Evolutionary conservation across 441 rosid species (phyloP).

Genomic region (Hypseocharis bilobata): DNA sequence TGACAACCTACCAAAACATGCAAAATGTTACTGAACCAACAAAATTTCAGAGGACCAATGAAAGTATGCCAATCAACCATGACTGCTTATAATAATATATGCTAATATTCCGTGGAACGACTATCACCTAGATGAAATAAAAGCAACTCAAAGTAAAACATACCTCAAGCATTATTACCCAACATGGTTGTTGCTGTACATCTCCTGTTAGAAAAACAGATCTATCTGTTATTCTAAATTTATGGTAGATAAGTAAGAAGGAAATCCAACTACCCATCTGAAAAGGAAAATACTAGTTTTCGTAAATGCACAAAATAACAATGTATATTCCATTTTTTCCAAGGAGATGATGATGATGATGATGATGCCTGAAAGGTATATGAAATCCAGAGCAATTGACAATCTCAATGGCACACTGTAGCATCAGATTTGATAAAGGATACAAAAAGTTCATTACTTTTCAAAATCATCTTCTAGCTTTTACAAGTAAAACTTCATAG

Average conservation of each 20-base stretch:
- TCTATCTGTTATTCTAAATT: conserved; percentile 8
- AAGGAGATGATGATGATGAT: not conserved
- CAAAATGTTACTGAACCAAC: not conserved
- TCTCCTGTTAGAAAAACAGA: conserved; percentile 39
- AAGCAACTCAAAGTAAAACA: conserved; percentile 16
- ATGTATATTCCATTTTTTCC: not conserved
- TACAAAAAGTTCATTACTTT: too few species aligned
- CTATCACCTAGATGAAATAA: not conserved
- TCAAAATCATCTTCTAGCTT: too few species aligned
- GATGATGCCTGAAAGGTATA: not conserved
- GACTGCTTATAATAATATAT: conserved; percentile 1
- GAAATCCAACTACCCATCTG: not conserved
- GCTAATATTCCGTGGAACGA: conserved; percentile 8
- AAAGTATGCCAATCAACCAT: conserved; percentile 2
- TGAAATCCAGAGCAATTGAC: not conserved
- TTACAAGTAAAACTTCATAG: too few species aligned
- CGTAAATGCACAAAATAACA: not conserved
- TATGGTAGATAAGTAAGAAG: not conserved
- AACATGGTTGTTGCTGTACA: conserved; percentile 69
- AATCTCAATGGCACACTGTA: too few species aligned
- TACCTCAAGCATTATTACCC: conserved; percentile 98
- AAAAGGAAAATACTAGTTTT: not conserved
- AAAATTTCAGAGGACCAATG: not conserved
- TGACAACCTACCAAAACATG: conserved; percentile 1
- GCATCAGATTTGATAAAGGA: too few species aligned